Conservation (phyloP, 306 rosid genomes). For the Quercus aquifolioides region DNA sequence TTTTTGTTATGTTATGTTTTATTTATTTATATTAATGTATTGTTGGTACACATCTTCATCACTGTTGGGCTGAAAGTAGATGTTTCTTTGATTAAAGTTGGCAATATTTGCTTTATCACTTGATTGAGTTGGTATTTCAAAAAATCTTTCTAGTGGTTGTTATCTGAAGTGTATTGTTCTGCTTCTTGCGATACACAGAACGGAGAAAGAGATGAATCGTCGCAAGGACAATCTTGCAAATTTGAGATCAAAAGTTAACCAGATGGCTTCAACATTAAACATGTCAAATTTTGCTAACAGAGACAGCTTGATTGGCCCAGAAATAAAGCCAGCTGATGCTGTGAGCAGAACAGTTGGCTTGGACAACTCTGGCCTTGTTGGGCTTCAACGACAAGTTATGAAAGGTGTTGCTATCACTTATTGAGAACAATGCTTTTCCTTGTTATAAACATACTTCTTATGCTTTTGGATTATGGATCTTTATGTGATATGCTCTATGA, state of each 20-base stretch:
- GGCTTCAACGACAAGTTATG: conserved; percentile 89
- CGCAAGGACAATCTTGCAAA: conserved; percentile 76
- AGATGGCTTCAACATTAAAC: conserved; percentile 87
- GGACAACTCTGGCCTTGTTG: conserved; percentile 83
- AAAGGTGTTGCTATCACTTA: conserved; percentile 53
- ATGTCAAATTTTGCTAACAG: conserved; percentile 85
- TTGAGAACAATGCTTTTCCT: neutral
- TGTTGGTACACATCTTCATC: neutral
- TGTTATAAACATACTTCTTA: neutral
- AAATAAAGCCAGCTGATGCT: conserved; percentile 73
- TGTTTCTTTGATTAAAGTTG: neutral
- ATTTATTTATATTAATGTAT: neutral
- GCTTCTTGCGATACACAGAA: conserved; percentile 42
- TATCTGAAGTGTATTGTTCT: conserved; percentile 18
- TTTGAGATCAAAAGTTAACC: conserved; percentile 75
- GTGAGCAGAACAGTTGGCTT: conserved; percentile 73
- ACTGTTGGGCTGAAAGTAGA: neutral
- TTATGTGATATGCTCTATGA: conserved; percentile 23
- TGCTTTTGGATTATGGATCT: conserved; percentile 23
- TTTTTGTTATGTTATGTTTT: no score
- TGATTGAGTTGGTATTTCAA: neutral
- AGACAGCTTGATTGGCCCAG: conserved; percentile 93
- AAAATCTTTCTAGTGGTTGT: conserved; percentile 10
- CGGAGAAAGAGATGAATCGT: conserved; percentile 97
- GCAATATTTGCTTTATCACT: conserved; percentile 2